phyloP scores from a whole-genome alignment of 169 alveolate genomes.

The Sarcocystis neurona region DNA sequence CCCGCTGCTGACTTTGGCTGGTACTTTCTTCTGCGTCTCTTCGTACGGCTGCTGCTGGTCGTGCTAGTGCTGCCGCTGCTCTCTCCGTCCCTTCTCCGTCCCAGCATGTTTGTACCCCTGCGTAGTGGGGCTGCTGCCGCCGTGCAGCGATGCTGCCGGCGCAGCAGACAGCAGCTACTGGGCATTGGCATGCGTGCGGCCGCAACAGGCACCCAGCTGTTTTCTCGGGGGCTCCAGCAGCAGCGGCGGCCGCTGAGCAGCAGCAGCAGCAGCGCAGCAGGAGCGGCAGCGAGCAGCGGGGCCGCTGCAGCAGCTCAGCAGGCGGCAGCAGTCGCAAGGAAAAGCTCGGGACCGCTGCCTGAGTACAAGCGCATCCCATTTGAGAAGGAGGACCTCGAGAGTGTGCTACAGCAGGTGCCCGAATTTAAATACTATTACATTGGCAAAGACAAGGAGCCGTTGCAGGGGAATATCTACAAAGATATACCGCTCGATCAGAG shows the following conservation, averaged over 20 bases:
- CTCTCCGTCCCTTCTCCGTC: no score
- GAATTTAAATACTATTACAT: conserved; percentile 80
- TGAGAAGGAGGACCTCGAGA: conserved; percentile 75
- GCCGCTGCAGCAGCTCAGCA: not conserved
- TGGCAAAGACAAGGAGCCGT: conserved; percentile 68
- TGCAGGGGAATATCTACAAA: conserved; percentile 73
- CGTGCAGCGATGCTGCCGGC: no score
- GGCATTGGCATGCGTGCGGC: not conserved
- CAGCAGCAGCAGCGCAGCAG: no score
- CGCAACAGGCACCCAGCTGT: not conserved
- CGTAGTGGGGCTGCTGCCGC: no score
- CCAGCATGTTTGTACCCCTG: no score
- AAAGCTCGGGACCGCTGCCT: conserved; percentile 22
- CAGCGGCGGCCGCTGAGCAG: no score
- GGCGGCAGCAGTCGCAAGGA: conserved; percentile 18
- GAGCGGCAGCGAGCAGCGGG: not conserved
- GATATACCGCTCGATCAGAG: conserved; percentile 76
- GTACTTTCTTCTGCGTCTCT: no score
- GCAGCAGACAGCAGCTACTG: not conserved
- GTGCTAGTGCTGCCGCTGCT: no score
- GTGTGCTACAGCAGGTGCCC: conserved; percentile 78
- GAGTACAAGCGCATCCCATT: conserved; percentile 50
- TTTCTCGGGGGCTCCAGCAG: no score
- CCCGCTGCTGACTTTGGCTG: no score
- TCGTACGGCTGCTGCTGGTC: no score